Evolutionary conservation across 805 yeast genomes (phyloP).

Genomic region (Starmerella riodocensis): DNA sequence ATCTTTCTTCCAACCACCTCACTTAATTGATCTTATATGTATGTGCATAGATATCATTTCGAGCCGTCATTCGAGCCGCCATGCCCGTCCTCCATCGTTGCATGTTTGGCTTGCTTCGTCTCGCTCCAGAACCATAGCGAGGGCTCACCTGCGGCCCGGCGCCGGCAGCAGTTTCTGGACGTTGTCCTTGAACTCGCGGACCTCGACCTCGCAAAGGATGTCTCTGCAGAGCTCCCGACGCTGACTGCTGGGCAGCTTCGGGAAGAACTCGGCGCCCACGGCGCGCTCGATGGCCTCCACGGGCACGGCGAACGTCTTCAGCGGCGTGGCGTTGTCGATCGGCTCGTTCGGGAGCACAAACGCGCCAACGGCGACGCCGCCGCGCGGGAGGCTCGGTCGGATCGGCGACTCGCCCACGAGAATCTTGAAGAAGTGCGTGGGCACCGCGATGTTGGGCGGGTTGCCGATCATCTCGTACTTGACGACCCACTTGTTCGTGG

Average conservation of each 20-base stretch:
- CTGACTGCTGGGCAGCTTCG: slow-evolving; percentile 46
- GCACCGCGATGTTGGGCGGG: slow-evolving; percentile 93
- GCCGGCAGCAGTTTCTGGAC: slow-evolving; percentile 15
- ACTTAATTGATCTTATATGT: too few species aligned
- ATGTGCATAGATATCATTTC: too few species aligned
- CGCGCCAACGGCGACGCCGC: slow-evolving; percentile 65
- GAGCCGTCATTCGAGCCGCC: too few species aligned
- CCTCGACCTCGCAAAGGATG: slow-evolving; percentile 64
- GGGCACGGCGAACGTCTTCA: slow-evolving; percentile 73
- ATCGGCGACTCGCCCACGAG: slow-evolving; percentile 63
- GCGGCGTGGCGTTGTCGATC: slow-evolving; percentile 57
- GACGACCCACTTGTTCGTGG: slow-evolving; percentile 74
- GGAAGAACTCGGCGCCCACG: slow-evolving; percentile 70
- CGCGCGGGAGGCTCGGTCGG: slow-evolving; percentile 23
- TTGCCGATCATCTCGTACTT: slow-evolving; percentile 87
- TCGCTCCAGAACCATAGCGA: too few species aligned
- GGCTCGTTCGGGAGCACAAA: slow-evolving; percentile 85
- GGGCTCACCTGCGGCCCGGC: neutral
- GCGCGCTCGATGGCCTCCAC: slow-evolving; percentile 78
- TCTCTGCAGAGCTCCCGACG: slow-evolving; percentile 63
- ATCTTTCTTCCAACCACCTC: too few species aligned
- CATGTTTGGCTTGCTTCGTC: too few species aligned
- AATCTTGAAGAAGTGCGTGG: slow-evolving; percentile 90
- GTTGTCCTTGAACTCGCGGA: slow-evolving; percentile 43
- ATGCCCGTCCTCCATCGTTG: too few species aligned